Evolutionary conservation across 129 eudicot genomes (phyloP).

Genomic region (Centrapalus pauciflorus): DNA sequence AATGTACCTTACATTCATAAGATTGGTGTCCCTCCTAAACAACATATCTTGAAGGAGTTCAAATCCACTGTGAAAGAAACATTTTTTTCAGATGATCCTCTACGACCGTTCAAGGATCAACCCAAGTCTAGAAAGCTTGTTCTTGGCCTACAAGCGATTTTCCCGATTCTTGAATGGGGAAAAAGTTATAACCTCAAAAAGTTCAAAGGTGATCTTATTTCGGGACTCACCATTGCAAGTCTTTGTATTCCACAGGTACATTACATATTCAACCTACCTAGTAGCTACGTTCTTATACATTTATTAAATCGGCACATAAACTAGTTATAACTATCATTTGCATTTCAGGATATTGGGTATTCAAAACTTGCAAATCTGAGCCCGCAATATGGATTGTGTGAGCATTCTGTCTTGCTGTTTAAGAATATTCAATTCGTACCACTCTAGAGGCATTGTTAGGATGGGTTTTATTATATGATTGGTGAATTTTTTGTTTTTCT

Average conservation of each 20-base stretch:
- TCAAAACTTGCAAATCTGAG: conserved; percentile 65
- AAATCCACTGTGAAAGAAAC: conserved; percentile 55
- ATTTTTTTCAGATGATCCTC: conserved; percentile 75
- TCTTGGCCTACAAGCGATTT: conserved; percentile 61
- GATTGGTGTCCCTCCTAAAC: conserved; percentile 79
- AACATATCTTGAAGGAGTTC: conserved; percentile 50
- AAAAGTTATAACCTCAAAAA: conserved; percentile 47
- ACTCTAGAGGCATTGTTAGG: too few relatives aligned
- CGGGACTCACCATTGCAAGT: conserved; percentile 87
- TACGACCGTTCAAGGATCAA: conserved; percentile 73
- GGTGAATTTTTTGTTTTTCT: not conserved
- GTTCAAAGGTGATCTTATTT: conserved; percentile 69
- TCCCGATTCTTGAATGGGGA: conserved; percentile 87
- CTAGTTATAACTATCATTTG: not conserved
- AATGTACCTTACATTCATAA: conserved; percentile 48
- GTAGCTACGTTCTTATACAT: not conserved
- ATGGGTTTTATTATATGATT: not conserved
- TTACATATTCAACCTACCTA: not conserved
- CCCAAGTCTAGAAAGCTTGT: conserved; percentile 45
- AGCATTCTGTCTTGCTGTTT: conserved; percentile 26
- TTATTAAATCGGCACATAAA: not conserved
- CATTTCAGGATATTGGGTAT: conserved; percentile 73
- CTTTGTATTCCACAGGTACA: conserved; percentile 88
- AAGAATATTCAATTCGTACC: too few relatives aligned
- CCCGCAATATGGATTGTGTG: conserved; percentile 82